Percentiles rank a stretch among this genome's conserved stretches.
Conservation (phyloP, 805 yeast genomes). For the Suhomyces prunicola region DNA sequence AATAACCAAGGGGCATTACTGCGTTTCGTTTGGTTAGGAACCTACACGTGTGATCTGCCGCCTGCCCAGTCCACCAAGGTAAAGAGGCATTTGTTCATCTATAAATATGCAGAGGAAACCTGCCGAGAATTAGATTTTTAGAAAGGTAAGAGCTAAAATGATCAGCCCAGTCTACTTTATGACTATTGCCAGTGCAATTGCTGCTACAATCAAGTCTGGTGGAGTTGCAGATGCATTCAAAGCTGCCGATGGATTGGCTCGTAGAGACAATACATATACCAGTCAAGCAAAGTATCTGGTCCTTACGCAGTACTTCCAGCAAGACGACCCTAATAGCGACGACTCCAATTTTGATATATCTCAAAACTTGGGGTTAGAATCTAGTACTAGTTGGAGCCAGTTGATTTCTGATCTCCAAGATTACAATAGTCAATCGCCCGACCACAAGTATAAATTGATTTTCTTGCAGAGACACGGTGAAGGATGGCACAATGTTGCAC, state of each 20-base stretch:
- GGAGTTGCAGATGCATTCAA: neutral
- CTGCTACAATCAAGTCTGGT: neutral
- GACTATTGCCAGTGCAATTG: neutral
- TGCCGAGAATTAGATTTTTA: neutral
- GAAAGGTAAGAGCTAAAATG: neutral
- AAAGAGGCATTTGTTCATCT: neutral
- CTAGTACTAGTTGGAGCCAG: slow-evolving; percentile 19
- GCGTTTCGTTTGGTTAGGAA: neutral
- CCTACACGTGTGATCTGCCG: neutral
- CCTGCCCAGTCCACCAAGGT: neutral
- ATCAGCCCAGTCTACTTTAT: neutral
- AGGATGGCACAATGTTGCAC: slow-evolving; percentile 31
- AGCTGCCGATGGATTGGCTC: neutral
- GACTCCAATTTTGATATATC: slow-evolving; percentile 10
- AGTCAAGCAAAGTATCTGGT: slow-evolving; percentile 6
- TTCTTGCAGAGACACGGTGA: slow-evolving; percentile 34
- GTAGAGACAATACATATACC: neutral
- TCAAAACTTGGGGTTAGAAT: slow-evolving; percentile 21
- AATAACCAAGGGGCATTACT: neutral
- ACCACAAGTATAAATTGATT: slow-evolving; percentile 19
- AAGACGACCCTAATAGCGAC: slow-evolving; percentile 13
- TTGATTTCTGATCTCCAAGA: slow-evolving; percentile 13
- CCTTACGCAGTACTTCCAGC: slow-evolving; percentile 17
- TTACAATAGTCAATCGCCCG: slow-evolving; percentile 3
- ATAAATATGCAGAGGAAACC: neutral